Conservation (phyloP, 2,329 filamentous ascomycete genomes). For the Exophiala dermatitidis region DNA sequence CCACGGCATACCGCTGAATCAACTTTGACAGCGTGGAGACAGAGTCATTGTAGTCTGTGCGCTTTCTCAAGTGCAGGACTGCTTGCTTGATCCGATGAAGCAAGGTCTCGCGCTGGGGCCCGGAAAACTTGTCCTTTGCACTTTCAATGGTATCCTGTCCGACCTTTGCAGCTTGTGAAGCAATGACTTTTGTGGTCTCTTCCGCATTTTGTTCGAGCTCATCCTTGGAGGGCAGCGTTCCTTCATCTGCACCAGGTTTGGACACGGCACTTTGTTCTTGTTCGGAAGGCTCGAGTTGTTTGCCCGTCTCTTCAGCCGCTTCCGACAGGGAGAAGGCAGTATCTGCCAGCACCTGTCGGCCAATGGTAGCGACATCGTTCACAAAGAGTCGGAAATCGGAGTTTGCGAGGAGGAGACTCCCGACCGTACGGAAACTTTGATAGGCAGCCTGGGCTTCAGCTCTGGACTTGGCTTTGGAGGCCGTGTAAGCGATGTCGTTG, state of each 20-base stretch:
- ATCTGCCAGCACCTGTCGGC: conserved; percentile 77
- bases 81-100: conserved; percentile 68
- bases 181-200: conserved; percentile 44
- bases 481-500: conserved; percentile 55
- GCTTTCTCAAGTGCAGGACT: conserved; percentile 64
- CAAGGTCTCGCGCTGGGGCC: conserved; percentile 66
- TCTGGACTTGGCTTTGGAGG: conserved; percentile 56
- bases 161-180: conserved; percentile 34
- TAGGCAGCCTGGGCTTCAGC: conserved; percentile 70
- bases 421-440: conserved; percentile 73
- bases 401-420: conserved; percentile 79
- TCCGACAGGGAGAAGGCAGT: conserved; percentile 72
- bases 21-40: conserved; percentile 71
- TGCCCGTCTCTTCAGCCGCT: conserved; percentile 65
- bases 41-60: conserved; percentile 76
- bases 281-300: conserved; percentile 62
- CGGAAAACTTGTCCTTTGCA: conserved; percentile 63
- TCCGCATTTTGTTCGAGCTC: conserved; percentile 55
- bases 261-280: conserved; percentile 51
- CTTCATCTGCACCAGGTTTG: conserved; percentile 39
- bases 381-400: conserved; percentile 83
- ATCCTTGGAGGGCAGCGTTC: conserved; percentile 48
- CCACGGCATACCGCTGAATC: conserved; percentile 67
- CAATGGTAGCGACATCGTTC: conserved; percentile 69
- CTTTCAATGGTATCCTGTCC: conserved; percentile 59